Conservation (phyloP, 805 yeast genomes). For the Pachysolen tannophilus region DNA sequence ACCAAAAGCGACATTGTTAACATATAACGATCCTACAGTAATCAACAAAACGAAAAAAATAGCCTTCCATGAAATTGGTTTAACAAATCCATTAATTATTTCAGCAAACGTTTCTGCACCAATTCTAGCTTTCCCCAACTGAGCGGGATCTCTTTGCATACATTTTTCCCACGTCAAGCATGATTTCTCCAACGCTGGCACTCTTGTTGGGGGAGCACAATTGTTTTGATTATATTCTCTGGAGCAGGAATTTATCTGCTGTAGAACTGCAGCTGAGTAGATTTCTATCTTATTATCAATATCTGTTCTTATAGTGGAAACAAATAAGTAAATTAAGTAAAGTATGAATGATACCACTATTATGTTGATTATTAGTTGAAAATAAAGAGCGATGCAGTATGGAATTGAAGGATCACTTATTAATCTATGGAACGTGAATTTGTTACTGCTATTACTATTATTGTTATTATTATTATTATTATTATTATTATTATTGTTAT, state of each 20-base stretch:
- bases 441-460: constrained; percentile 11
- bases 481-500: constrained; percentile 7
- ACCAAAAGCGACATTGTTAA: constrained; percentile 45
- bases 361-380: constrained; percentile 29
- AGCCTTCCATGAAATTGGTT: constrained; percentile 64
- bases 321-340: constrained; percentile 22
- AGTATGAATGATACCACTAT: constrained; percentile 23
- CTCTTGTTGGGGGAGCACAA: constrained; percentile 57
- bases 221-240: constrained; percentile 63
- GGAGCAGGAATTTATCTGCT: constrained; percentile 62
- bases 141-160: constrained; percentile 69
- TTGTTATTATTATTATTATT: constrained; percentile 10
- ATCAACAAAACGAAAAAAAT: constrained; percentile 39
- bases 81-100: constrained; percentile 67
- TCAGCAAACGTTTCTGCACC: constrained; percentile 82
- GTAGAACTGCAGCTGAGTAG: constrained; percentile 49
- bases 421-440: neutral
- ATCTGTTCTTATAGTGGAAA: constrained; percentile 38
- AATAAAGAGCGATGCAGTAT: constrained; percentile 31
- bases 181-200: constrained; percentile 63
- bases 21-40: constrained; percentile 42
- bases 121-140: constrained; percentile 54
- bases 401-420: constrained; percentile 29
- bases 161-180: constrained; percentile 78
- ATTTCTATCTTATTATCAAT: constrained; percentile 63